These are phyloP conservation scores for Xerocomus amazonicus DNA, from an alignment of 1,284 basidiomycete genomes.

Conservation along the genomic window DNA sequence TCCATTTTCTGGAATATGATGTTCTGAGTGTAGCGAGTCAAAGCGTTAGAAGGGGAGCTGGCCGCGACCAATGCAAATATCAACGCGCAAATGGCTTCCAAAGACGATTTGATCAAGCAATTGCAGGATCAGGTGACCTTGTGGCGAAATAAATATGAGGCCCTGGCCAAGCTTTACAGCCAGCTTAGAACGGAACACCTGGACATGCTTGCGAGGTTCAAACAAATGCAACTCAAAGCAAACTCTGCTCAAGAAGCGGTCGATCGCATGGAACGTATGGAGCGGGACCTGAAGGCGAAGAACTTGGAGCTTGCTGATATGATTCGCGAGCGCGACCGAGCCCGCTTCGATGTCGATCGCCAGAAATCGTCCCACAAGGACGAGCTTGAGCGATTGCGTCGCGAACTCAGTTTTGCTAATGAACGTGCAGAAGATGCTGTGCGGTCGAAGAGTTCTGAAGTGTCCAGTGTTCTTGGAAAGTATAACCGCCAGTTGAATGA, in stretches of 20 bases:
- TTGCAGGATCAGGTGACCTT: conserved; percentile 95
- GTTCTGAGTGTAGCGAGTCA: conserved; percentile 68
- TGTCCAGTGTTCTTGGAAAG: conserved; percentile 83
- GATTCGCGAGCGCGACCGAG: conserved; percentile 96
- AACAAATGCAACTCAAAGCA: conserved; percentile 96
- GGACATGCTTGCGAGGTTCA: conserved; percentile 96
- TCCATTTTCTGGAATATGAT: conserved; percentile 8
- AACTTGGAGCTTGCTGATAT: conserved; percentile 98
- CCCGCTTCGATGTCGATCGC: conserved; percentile 95
- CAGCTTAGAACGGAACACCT: conserved; percentile 97
- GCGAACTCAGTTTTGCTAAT: conserved; percentile 96
- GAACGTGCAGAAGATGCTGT: conserved; percentile 95
- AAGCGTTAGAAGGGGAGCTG: conserved; percentile 93
- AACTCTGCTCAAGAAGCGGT: conserved; percentile 99
- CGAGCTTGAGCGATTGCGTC: conserved; percentile 88
- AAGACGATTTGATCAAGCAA: conserved; percentile 95
- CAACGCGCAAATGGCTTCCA: conserved; percentile 83
- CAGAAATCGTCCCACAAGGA: conserved; percentile 95
- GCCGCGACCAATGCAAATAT: conserved; percentile 77
- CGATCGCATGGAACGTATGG: conserved; percentile 99
- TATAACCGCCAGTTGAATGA: conserved; percentile 97
- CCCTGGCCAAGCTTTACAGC: conserved; percentile 97
- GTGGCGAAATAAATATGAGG: conserved; percentile 99
- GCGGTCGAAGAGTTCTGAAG: conserved; percentile 90
- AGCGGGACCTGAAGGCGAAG: conserved; percentile 96